Conservation (phyloP, 2,329 filamentous ascomycete genomes). For the Beauveria sp. region DNA sequence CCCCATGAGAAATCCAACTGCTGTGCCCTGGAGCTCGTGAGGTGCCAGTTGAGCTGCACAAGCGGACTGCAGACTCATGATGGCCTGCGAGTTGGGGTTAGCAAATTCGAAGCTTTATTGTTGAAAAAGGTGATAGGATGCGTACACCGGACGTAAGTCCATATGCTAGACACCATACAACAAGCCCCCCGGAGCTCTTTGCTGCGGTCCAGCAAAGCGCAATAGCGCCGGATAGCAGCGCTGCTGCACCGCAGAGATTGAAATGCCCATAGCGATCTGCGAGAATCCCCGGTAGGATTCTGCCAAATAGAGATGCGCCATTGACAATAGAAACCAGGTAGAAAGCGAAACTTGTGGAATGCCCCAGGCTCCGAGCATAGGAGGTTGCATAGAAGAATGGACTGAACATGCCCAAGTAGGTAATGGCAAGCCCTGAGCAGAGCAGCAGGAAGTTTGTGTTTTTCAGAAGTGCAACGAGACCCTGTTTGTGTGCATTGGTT, state of each 20-base stretch:
- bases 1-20: constrained; percentile 1
- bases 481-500: neutral
- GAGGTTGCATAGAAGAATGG: constrained; percentile 62
- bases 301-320: constrained; percentile 65
- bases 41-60: constrained; percentile 3
- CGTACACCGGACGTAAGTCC: constrained; percentile 3
- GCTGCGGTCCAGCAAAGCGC: constrained; percentile 1
- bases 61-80: constrained; percentile 7
- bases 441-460: neutral
- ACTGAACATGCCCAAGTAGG: constrained; percentile 52
- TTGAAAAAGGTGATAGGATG: neutral
- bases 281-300: constrained; percentile 51
- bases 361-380: constrained; percentile 41
- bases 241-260: constrained; percentile 18
- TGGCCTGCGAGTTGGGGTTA: neutral
- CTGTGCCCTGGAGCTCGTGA: neutral
- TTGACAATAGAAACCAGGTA: constrained; percentile 76
- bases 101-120: neutral
- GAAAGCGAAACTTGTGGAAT: constrained; percentile 50
- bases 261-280: constrained; percentile 26
- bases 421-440: neutral
- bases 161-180: constrained; percentile 3
- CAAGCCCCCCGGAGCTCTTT: neutral
- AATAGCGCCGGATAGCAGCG: neutral
- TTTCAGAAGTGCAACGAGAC: neutral